These are phyloP conservation scores for Teratosphaeriaceae sp. DNA, from an alignment of 2,329 filamentous ascomycete species.

Conservation along the genomic window DNA sequence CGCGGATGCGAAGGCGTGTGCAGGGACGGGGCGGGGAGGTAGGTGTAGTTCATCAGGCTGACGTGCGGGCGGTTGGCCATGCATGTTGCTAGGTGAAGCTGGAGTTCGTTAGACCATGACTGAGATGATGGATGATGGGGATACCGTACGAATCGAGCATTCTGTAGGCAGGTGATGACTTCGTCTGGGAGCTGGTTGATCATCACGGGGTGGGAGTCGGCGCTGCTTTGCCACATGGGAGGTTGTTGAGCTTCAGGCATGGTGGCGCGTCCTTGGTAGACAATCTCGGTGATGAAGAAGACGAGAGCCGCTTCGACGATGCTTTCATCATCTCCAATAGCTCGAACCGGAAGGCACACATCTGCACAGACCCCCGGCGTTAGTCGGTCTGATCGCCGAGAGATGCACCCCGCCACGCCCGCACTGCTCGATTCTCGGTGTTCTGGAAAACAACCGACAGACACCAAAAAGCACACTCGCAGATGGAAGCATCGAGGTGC, in stretches of 20 bases:
- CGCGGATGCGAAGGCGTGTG: slow-evolving; percentile 43
- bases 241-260: slow-evolving; percentile 15
- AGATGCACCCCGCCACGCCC: too few species aligned
- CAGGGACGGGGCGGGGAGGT: slow-evolving; percentile 55
- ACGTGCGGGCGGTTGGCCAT: slow-evolving; percentile 79
- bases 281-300: too few species aligned
- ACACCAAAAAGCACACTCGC: too few species aligned
- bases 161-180: slow-evolving; percentile 85
- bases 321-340: too few species aligned
- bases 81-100: slow-evolving; percentile 95
- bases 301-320: too few species aligned
- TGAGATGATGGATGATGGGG: background rate
- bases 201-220: slow-evolving; percentile 63
- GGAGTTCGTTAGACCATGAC: slow-evolving; percentile 1
- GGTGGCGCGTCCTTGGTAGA: too few species aligned
- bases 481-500: too few species aligned
- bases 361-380: too few species aligned
- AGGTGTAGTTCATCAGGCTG: slow-evolving; percentile 98
- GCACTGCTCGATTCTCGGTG: too few species aligned
- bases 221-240: slow-evolving; percentile 44
- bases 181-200: slow-evolving; percentile 69
- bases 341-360: too few species aligned
- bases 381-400: too few species aligned
- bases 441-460: too few species aligned
- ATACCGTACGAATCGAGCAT: slow-evolving; percentile 78